A percentile compares a stretch with the other conserved stretches of the same genome.
Conservation (phyloP, 2,329 filamentous ascomycete genomes). For the Colletotrichum chrysophilum region DNA sequence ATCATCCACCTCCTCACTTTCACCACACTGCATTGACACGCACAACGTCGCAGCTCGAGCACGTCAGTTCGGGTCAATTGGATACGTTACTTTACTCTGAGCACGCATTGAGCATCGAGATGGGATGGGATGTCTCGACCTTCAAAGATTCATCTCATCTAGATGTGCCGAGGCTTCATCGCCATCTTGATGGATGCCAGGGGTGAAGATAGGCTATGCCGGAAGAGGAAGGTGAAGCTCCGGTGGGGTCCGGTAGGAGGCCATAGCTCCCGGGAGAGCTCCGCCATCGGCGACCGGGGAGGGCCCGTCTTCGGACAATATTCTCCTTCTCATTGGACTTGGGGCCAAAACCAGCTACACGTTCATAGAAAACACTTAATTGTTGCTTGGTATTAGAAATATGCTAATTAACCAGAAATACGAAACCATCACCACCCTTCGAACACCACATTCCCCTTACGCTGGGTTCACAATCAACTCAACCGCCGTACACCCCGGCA, state of each 20-base stretch:
- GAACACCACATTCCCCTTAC: background rate
- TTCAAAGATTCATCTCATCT: background rate
- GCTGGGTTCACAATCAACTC: background rate
- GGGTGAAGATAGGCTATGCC: background rate
- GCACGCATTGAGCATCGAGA: background rate
- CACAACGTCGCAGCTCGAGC: slow-evolving; percentile 1
- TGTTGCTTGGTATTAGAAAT: background rate
- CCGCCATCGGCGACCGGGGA: background rate
- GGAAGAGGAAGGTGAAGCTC: background rate
- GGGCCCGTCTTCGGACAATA: background rate
- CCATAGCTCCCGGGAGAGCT: background rate
- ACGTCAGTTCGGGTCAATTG: background rate
- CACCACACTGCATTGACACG: slow-evolving; percentile 1
- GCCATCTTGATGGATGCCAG: background rate
- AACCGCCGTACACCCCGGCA: too few species aligned
- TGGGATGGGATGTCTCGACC: background rate
- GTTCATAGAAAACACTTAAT: fast-evolving
- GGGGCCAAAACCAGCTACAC: too few species aligned
- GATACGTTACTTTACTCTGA: background rate
- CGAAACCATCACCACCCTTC: too few species aligned
- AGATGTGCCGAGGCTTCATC: background rate
- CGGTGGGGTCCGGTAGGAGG: background rate
- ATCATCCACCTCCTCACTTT: slow-evolving; percentile 18
- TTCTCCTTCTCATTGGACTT: background rate
- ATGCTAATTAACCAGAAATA: background rate